A percentile compares a stretch with the other conserved stretches of the same genome.
These are phyloP conservation scores for Hanseniaspora pseudoguilliermondii DNA, from an alignment of 805 yeast species.

Conservation along the genomic window DNA sequence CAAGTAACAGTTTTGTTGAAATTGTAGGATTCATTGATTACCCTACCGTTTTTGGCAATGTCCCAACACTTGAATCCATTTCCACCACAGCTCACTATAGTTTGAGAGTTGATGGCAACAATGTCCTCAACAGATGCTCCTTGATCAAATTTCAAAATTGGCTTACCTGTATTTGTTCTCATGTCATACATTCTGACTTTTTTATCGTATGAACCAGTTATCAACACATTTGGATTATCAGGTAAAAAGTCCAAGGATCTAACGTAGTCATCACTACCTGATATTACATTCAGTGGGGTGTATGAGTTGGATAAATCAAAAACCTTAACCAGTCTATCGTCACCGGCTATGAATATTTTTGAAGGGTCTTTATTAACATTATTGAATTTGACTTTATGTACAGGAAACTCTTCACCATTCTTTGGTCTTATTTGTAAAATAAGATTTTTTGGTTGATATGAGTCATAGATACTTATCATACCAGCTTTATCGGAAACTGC, in stretches of 20 bases:
- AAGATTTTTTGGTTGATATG: slow-evolving; percentile 62
- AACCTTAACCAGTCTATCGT: slow-evolving; percentile 73
- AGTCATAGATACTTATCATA: slow-evolving; percentile 78
- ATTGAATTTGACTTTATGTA: slow-evolving; percentile 88
- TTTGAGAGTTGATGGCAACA: slow-evolving; percentile 60
- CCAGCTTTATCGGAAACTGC: slow-evolving; percentile 96
- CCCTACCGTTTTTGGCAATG: slow-evolving; percentile 48
- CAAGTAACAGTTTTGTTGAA: slow-evolving; percentile 91
- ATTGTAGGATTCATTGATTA: slow-evolving; percentile 59
- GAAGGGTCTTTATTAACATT: slow-evolving; percentile 56
- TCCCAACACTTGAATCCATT: slow-evolving; percentile 86
- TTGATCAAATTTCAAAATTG: slow-evolving; percentile 58
- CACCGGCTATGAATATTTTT: slow-evolving; percentile 67
- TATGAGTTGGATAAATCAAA: slow-evolving; percentile 75
- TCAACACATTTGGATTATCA: slow-evolving; percentile 59
- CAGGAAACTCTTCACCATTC: slow-evolving; percentile 53
- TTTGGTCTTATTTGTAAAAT: slow-evolving; percentile 65
- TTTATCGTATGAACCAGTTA: slow-evolving; percentile 92
- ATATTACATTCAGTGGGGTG: slow-evolving; percentile 58
- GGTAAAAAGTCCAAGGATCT: slow-evolving; percentile 72
- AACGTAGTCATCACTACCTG: slow-evolving; percentile 75
- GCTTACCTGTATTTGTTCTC: slow-evolving; percentile 38
- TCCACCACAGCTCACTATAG: slow-evolving; percentile 66
- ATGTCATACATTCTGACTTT: slow-evolving; percentile 72
- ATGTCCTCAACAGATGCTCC: slow-evolving; percentile 76